Conservation (phyloP, 805 yeast genomes). For the Metschnikowia lunata region DNA sequence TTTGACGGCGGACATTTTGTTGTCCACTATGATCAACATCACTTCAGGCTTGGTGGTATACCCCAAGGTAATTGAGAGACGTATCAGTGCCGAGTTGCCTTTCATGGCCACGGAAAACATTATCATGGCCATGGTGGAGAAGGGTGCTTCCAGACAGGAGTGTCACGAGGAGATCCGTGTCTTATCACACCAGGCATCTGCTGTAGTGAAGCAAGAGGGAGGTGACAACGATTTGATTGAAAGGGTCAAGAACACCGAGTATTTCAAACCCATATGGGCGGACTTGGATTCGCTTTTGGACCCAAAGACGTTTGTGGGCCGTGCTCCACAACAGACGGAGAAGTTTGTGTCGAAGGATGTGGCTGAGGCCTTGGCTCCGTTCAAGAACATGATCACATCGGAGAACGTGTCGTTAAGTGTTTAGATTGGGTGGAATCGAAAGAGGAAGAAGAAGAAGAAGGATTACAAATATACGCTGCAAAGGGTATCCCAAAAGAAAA, state of each 20-base stretch:
- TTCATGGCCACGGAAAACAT: slow-evolving; percentile 99
- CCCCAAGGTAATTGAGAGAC: slow-evolving; percentile 97
- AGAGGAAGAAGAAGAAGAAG: too few species aligned
- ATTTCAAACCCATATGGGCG: slow-evolving; percentile 84
- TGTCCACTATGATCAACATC: slow-evolving; percentile 85
- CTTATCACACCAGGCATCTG: slow-evolving; percentile 93
- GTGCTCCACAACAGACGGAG: slow-evolving; percentile 97
- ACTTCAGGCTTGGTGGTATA: slow-evolving; percentile 95
- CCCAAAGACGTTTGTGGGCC: slow-evolving; percentile 93
- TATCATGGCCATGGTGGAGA: slow-evolving; percentile 99
- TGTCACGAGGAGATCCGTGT: slow-evolving; percentile 98
- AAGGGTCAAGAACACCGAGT: slow-evolving; percentile 69
- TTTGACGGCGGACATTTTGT: slow-evolving; percentile 88
- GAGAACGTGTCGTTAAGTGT: slow-evolving; percentile 79
- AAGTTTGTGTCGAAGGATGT: slow-evolving; percentile 86
- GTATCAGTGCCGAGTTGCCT: slow-evolving; percentile 91
- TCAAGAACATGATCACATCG: slow-evolving; percentile 51
- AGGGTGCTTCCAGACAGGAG: slow-evolving; percentile 96
- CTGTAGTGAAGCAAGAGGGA: slow-evolving; percentile 96
- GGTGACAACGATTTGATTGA: slow-evolving; percentile 97
- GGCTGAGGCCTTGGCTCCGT: slow-evolving; percentile 72
- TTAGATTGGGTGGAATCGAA: slow-evolving; percentile 22
- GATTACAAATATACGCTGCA: background rate
- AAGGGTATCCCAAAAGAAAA: background rate
- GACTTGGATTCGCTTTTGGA: slow-evolving; percentile 79